A percentile compares a stretch with the other conserved stretches of the same genome.
Conservation (phyloP, 2,329 filamentous ascomycete species). For the Cladosporium sp. region DNA sequence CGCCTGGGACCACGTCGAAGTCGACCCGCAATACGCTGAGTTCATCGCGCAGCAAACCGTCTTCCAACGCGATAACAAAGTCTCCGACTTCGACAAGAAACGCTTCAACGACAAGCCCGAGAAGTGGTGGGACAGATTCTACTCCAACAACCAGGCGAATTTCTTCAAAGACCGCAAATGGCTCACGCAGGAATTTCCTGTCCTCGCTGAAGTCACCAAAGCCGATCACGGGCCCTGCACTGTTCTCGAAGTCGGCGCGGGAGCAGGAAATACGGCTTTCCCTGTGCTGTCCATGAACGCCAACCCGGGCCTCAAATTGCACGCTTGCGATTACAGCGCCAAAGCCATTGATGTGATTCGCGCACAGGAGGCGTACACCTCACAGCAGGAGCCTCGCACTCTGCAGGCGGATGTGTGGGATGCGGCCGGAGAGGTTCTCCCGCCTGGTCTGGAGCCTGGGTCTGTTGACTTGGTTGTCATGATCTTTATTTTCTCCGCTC, state of each 20-base stretch:
- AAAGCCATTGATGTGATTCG: slow-evolving; percentile 93
- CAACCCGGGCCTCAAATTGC: slow-evolving; percentile 75
- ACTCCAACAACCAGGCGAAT: slow-evolving; percentile 94
- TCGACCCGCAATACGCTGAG: slow-evolving; percentile 79
- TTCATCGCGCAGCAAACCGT: slow-evolving; percentile 81
- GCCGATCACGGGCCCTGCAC: slow-evolving; percentile 64
- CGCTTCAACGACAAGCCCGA: slow-evolving; percentile 84
- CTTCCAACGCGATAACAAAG: slow-evolving; percentile 78
- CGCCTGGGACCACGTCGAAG: slow-evolving; percentile 97
- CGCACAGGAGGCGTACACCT: slow-evolving; percentile 68
- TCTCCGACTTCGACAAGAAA: slow-evolving; percentile 89
- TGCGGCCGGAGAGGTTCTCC: slow-evolving; percentile 62
- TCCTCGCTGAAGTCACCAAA: slow-evolving; percentile 70
- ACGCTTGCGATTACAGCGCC: slow-evolving; percentile 95
- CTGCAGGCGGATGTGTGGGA: slow-evolving; percentile 97
- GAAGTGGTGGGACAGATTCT: slow-evolving; percentile 98
- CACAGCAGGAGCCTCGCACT: slow-evolving; percentile 38
- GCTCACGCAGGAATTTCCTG: slow-evolving; percentile 91
- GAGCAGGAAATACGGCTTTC: slow-evolving; percentile 94
- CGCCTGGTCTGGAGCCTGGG: slow-evolving; percentile 69
- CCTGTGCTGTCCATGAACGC: slow-evolving; percentile 79
- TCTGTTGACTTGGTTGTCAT: slow-evolving; percentile 87
- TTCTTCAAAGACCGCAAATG: slow-evolving; percentile 99
- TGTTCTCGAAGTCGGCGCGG: slow-evolving; percentile 86
- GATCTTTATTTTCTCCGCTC: slow-evolving; percentile 95